phyloP scores from a whole-genome alignment of 768 basidiomycete species.

The Mycena floridula region DNA sequence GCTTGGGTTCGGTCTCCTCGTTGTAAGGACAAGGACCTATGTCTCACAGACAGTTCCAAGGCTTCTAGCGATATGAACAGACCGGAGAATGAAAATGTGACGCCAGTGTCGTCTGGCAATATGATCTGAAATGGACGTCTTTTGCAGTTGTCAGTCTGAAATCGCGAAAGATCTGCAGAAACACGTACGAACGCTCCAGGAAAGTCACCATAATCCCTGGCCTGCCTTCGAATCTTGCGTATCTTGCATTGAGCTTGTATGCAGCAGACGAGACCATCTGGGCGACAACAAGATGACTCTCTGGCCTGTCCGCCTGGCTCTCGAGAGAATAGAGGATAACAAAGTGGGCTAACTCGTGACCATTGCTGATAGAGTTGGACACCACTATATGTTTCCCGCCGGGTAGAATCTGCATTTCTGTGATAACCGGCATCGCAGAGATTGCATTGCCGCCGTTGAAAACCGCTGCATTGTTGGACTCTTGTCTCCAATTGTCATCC shows the following conservation, averaged over 20 bases:
- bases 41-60: neutral
- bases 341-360: constrained; percentile 40
- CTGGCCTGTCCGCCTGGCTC: neutral
- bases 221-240: neutral
- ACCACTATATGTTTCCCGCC: constrained; percentile 66
- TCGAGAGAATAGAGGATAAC: constrained; percentile 53
- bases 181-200: neutral
- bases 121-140: constrained; percentile 36
- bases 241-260: neutral
- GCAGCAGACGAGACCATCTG: too few relatives aligned
- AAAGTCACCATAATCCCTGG: neutral
- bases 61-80: neutral
- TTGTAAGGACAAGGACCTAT: neutral
- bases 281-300: too few relatives aligned
- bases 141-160: constrained; percentile 4
- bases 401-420: constrained; percentile 52
- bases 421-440: constrained; percentile 29
- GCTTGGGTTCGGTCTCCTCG: neutral
- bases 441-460: constrained; percentile 18
- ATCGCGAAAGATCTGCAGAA: neutral
- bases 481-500: constrained; percentile 51
- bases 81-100: neutral
- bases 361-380: constrained; percentile 38
- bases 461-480: constrained; percentile 25
- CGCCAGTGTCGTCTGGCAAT: constrained; percentile 16